phyloP scores from a whole-genome alignment of 306 rosid genomes.

The Malus domestica region DNA sequence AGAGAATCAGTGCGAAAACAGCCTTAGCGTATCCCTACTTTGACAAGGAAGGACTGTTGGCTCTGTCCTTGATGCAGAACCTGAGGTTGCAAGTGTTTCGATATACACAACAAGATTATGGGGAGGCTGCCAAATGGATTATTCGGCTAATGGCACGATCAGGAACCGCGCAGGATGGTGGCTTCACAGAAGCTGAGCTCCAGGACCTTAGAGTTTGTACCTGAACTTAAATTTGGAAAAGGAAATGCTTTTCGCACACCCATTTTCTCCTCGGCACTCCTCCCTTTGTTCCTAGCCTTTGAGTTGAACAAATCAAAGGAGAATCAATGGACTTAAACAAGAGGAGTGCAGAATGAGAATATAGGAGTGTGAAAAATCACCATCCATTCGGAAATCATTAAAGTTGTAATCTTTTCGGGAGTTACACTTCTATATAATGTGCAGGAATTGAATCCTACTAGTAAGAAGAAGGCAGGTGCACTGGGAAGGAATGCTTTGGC shows the following conservation, averaged over 20 bases:
- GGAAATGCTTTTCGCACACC: too few species aligned
- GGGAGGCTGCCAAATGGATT: constrained; percentile 84
- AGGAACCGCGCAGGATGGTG: constrained; percentile 78
- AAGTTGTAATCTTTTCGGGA: too few species aligned
- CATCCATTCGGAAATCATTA: too few species aligned
- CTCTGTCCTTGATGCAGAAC: constrained; percentile 73
- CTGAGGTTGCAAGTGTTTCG: constrained; percentile 66
- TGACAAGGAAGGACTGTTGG: constrained; percentile 72
- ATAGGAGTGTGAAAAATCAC: too few species aligned
- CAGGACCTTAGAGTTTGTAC: constrained; percentile 60
- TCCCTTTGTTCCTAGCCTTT: too few species aligned
- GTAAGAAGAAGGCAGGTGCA: constrained; percentile 49
- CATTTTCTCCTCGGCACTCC: too few species aligned
- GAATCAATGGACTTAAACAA: too few species aligned
- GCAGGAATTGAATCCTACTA: constrained; percentile 61
- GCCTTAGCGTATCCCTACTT: constrained; percentile 90
- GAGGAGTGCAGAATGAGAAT: too few species aligned
- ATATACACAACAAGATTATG: constrained; percentile 79
- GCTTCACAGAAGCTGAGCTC: constrained; percentile 95
- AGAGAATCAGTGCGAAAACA: constrained; percentile 83
- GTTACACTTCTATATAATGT: neutral
- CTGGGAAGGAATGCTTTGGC: constrained; percentile 79
- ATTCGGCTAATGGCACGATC: constrained; percentile 82
- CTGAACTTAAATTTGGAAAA: neutral
- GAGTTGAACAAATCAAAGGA: too few species aligned